Base-by-base conservation (phyloP, 176 grass and related monocot species). In the Juncus effusus region DNA sequence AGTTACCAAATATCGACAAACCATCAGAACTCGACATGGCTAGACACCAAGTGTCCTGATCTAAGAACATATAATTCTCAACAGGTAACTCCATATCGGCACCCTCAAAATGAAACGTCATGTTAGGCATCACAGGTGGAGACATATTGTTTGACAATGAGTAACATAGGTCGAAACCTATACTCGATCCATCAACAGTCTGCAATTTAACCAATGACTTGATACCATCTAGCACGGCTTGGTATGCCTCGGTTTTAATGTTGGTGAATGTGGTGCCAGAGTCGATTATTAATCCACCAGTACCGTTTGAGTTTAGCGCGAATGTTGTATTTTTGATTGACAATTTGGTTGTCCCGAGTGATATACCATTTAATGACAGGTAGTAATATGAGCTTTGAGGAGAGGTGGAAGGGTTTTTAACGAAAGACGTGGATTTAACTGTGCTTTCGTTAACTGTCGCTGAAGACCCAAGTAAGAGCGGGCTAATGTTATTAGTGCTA, bases 241-340 rank as follows among this genome's bases (percentile, higher is more conserved):
- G 55, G 77, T 81, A 89, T 0, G 85, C 82, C 13, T 63, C 7
- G 6, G 74, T 37, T 36, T 37, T 38, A 7, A 90, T 75, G 12
- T 4, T 35, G 19, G 86, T 90, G 63, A 82, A 50, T 0, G 78
- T 82, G 13, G 87, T 90, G 42, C 83, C 83, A 49, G 90, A 90
- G 72, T 90, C 88, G 54, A 91, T 81, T 69, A 87, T 84, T 62
- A 91, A 10, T 15, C 84, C 88, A 16, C 88, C 88, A 5, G 75
- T 64, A 63, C 77, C 88, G 61, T 79, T 68, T 13, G 76, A 10
- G 0, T 71, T 14, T 19, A 86, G 61, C 9, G 77, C 0, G 61
- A 87, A 87, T 3, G 63, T 61, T 16, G 41, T 7, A 10, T 68
- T 14, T 7, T 67, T 15, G 7, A 87, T 79, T 58, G 61, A 0